Evolutionary conservation across 1,139 yeast species (phyloP), one percentile per base, ranked within the genome.

Genomic region (Yamadazyma triangularis): DNA sequence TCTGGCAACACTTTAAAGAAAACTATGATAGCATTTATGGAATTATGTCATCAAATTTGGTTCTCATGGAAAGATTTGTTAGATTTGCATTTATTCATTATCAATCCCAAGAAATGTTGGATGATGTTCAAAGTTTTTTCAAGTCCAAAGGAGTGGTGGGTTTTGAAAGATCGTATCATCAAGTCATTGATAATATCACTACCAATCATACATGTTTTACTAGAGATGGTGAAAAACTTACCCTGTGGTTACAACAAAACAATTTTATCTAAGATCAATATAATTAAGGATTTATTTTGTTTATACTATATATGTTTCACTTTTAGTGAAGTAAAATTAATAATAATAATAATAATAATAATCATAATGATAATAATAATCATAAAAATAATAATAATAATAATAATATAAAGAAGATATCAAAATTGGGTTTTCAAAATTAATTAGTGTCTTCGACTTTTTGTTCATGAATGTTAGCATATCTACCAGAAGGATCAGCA

Each of bases 401-500:
- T 23, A 8, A 23, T 23, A 8, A 11, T 11, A 23, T 23, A 23
- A 23, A 8, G 25, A 22, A 10, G n/a, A n/a, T n/a, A n/a, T n/a
- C n/a, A n/a, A n/a, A n/a, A n/a, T n/a, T n/a, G n/a, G n/a, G n/a
- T 24, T 23, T 11, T 21, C 13, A 5, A 19, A 26, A 15, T 26
- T 24, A 18, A 18, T 15, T n/a, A 6, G 14, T 9, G 10, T 35
- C 16, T 23, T 27, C 62, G 34, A 68, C 72, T 53, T 67, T 66
- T 45, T 63, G 59, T 37, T 83, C 88, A 61, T 91, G 98, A 48
- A 84, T 79, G 65, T 84, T 77, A 47, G 95, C 96, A 56, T 73
- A 89, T 70, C 99, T 86, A 44, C 99, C 99, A 35, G 95, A 84
- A 33, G 99, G 98, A 64, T 91, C 99, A 48, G 82, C 95, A 55